Evolutionary conservation across 192 early-diverging fungal species (phyloP).

Genomic region (Polychytrium aggregatum): DNA sequence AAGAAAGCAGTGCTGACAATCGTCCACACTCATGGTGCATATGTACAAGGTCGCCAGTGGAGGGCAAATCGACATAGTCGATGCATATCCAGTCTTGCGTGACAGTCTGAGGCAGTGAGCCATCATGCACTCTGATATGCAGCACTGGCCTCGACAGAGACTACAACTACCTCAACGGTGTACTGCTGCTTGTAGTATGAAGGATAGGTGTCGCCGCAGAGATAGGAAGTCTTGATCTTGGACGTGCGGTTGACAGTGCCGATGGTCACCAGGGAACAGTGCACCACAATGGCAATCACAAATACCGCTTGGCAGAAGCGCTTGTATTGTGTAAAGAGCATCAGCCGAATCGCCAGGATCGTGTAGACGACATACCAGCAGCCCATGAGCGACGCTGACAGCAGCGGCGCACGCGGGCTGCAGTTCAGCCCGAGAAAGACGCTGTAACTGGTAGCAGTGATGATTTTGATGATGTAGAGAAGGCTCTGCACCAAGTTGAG

Average conservation of each 20-base stretch:
- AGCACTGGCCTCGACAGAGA: too few relatives aligned
- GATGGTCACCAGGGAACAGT: constrained; percentile 7
- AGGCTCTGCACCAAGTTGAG: constrained; percentile 10
- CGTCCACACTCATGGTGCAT: too few relatives aligned
- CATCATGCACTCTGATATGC: too few relatives aligned
- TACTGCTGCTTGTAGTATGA: constrained; percentile 20
- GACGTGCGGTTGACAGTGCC: neutral
- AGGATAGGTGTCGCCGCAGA: constrained; percentile 12
- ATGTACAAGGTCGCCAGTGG: too few relatives aligned
- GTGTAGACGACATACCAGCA: constrained; percentile 12
- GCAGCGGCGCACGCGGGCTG: constrained; percentile 9
- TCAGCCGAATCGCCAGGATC: constrained; percentile 16
- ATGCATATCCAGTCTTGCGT: too few relatives aligned
- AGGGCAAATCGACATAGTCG: too few relatives aligned
- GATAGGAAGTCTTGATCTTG: constrained; percentile 1
- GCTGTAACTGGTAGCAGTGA: constrained; percentile 9
- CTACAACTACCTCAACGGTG: constrained; percentile 18
- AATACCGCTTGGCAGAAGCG: neutral
- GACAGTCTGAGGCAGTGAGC: too few relatives aligned
- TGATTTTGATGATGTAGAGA: constrained; percentile 11
- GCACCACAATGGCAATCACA: constrained; percentile 2
- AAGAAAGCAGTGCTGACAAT: too few relatives aligned
- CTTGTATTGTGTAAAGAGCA: constrained; percentile 14
- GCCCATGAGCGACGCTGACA: constrained; percentile 7
- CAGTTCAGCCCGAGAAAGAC: constrained; percentile 8